Evolutionary conservation across 805 yeast species (phyloP), one percentile per base, ranked within the genome.

Genomic region (Schwanniomyces sp.): DNA sequence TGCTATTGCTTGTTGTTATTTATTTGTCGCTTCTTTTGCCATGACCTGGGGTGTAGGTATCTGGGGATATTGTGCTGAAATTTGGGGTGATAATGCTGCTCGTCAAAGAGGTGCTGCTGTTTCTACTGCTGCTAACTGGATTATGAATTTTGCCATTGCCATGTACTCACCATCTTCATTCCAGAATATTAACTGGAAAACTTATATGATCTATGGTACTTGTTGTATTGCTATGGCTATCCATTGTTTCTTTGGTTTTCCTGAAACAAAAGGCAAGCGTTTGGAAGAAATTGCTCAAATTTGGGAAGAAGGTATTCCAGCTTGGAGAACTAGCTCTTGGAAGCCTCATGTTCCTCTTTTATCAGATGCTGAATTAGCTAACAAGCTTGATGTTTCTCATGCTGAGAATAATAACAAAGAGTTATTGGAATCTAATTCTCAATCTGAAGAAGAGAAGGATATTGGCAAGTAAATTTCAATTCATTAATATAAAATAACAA

Each of bases 91-190:
- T 56, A 63, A 64, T 44, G 71, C 80, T 38, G 70, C 79, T 40
- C 75, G 84, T 66, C 79, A 81, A 53, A 78, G 88, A 70, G 83
- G 87, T 40, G 75, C 83, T 48, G 85, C 85, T 32, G 75, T 84
- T n/a, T 74, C 83, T 12, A 81, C 87, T 2, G 74, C 85, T 52
- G 79, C 84, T 39, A 82, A 84, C 72, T 84, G 88, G 88, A 60
- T 79, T 44, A 75, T 76, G 56, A 83, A 82, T 68, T 82, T 81
- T 53, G 82, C 84, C 17, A 75, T 82, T 59, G 86, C 82, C 45
- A 78, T 79, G 82, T 79, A 78, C 60, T 77, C 84, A 7, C 90
- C 91, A 8, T 57, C 71, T 5, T 72, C 80, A 1, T 77, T 80
- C 62, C 63, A 66, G 44, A 77, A 77, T 58, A 66, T 74, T 43